phyloP scores from a whole-genome alignment of 2,329 filamentous ascomycete genomes.

The Mycosphaerelloides madeirae region DNA sequence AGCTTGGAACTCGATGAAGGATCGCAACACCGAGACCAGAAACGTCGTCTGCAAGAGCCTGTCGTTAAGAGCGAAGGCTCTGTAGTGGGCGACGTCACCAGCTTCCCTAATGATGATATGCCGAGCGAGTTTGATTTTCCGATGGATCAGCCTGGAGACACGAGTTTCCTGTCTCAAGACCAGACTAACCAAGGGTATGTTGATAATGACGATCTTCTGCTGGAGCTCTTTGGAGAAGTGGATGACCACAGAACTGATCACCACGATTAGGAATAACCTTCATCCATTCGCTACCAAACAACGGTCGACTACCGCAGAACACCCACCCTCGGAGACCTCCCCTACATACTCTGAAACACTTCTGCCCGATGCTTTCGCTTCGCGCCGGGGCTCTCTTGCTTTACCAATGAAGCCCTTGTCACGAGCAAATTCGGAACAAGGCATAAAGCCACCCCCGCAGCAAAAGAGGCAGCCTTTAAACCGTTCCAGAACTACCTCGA shows the following conservation, averaged over 20 bases:
- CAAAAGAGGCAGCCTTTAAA: slow-evolving; percentile 33
- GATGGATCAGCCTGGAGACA: slow-evolving; percentile 22
- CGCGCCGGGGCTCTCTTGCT: slow-evolving; percentile 32
- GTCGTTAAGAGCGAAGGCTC: slow-evolving; percentile 27
- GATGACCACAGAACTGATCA: no score
- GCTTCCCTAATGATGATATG: slow-evolving; percentile 5
- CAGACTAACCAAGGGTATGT: slow-evolving; percentile 29
- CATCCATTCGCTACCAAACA: background rate
- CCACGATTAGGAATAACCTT: background rate
- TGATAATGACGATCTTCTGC: slow-evolving; percentile 9
- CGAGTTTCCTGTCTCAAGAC: slow-evolving; percentile 22
- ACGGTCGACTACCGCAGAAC: background rate
- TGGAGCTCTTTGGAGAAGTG: slow-evolving; percentile 15
- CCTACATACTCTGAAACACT: slow-evolving; percentile 9
- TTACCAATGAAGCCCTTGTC: slow-evolving; percentile 27
- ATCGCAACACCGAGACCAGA: slow-evolving; percentile 30
- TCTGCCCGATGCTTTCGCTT: slow-evolving; percentile 13
- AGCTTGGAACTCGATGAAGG: slow-evolving; percentile 56
- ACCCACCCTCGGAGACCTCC: slow-evolving; percentile 8
- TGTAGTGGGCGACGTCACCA: slow-evolving; percentile 14
- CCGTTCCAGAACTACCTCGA: slow-evolving; percentile 18
- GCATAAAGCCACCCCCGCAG: slow-evolving; percentile 18
- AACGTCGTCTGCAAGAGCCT: slow-evolving; percentile 14
- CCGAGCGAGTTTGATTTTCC: slow-evolving; percentile 6
- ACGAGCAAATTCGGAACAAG: slow-evolving; percentile 14